Evolutionary conservation across 1,284 basidiomycete species (phyloP), one percentile per base, ranked within the genome.

Genomic region (Caloboletus firmus): DNA sequence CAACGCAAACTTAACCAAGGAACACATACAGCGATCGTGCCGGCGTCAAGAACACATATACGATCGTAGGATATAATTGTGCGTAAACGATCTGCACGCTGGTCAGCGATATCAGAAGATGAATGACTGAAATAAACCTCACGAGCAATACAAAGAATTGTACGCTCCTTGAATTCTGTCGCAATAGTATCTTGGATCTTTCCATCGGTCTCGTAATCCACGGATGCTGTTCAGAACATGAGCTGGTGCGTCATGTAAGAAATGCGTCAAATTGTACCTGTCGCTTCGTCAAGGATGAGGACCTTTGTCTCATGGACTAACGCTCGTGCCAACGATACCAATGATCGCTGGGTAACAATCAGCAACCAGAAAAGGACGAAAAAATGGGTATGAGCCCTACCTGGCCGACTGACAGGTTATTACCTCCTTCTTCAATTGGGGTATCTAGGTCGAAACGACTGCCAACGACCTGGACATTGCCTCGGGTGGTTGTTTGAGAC

Each of bases 131-230:
- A 41, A 12, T 41, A 45, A 46, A 12, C 77, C 80, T 63, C 63
- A 84, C 85, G 87, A 59, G 88, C 89, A 56, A 93, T 91, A 65
- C 87, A 92, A 10, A 93, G 70, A 48, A 92, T 83, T 0, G 93
- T 95, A 49, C 87, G 82, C 65, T 89, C 84, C 43, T 76, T 74
- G 73, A 95, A 95, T 73, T 93, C 91, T 44, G 78, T 78, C 3
- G 88, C 79, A 59, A 95, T 94, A n/a, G 92, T 94, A 57, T 85
- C 79, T 68, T 95, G 91, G 56, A 95, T 92, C 59, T 87, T 88
- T 56, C 82, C 77, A 71, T 95, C 92, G 0, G 91, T 94, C 70
- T 89, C 87, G 57, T 85, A 91, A 69, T 91, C 88, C 24, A 90
- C 87, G 3, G 86, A 89, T 18, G 89, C 89, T 76, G 60, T 55